Conservation (phyloP, 805 yeast genomes). For the Peterozyma xylosa region DNA sequence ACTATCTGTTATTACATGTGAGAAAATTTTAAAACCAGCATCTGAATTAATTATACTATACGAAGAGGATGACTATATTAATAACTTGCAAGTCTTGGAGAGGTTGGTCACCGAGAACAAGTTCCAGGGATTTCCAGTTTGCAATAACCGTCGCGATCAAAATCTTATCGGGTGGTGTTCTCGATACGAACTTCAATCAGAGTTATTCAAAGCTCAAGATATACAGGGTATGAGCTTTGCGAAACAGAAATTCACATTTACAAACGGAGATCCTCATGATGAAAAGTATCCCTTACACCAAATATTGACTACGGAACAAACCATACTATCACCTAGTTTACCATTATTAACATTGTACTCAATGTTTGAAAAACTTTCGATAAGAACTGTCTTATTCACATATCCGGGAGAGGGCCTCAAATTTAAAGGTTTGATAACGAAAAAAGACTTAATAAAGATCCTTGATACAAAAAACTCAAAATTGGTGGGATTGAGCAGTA, state of each 20-base stretch:
- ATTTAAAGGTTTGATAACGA: constrained; percentile 28
- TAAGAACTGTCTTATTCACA: constrained; percentile 22
- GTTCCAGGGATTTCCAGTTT: constrained; percentile 36
- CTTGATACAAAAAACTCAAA: constrained; percentile 7
- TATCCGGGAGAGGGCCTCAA: constrained; percentile 16
- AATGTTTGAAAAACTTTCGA: constrained; percentile 30
- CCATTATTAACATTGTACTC: constrained; percentile 27
- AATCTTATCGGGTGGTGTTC: constrained; percentile 36
- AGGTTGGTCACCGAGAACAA: constrained; percentile 11
- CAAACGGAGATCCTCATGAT: constrained; percentile 5
- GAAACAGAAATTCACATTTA: constrained; percentile 7
- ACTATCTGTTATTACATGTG: constrained; percentile 28
- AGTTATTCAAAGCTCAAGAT: constrained; percentile 15
- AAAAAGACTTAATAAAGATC: constrained; percentile 20
- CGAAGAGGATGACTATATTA: constrained; percentile 20
- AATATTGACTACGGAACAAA: constrained; percentile 11
- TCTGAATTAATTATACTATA: constrained; percentile 22
- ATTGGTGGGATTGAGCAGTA: background rate
- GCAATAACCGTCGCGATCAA: constrained; percentile 24
- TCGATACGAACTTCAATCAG: constrained; percentile 25
- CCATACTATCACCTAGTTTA: constrained; percentile 21
- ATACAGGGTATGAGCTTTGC: background rate
- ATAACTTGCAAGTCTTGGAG: constrained; percentile 19
- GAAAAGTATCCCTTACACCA: constrained; percentile 4
- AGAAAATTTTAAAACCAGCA: constrained; percentile 25